Evolutionary conservation across 306 rosid species (phyloP), one percentile per base, ranked within the genome.

Genomic region (Corylus heterophylla): DNA sequence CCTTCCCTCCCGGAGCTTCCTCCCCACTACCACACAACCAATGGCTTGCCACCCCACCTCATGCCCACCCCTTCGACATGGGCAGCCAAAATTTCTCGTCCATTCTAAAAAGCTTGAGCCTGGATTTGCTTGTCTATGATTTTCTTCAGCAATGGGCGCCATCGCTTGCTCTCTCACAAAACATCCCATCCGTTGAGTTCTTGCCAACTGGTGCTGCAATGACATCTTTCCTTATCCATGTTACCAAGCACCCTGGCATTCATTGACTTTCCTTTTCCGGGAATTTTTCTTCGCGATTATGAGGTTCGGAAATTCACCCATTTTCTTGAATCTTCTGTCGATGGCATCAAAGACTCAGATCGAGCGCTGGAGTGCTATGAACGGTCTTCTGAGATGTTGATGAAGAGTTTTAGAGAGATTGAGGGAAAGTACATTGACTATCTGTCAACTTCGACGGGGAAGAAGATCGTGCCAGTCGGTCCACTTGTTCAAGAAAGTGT

Each of bases 111-210:
- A 49, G 49, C 61, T 63, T 81, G 12, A 2, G 18, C n/a, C 86
- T 82, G 1, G 79, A 79, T 71, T 64, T 85, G 69, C 72, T 85
- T 29, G 76, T 85, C 0, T 82, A 82, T 45, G 88, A 79, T 74
- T 71, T 47, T 67, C 55, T 85, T 31, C 86, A 78, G 11, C 82
- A 78, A 0, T 82, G 86, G 86, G 89, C 86, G 4, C 84, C 83
- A 2, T 35, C 27, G 0, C 6, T 73, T 0, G 86, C 88, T 8
- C 76, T 64, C 17, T 72, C 63, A 3, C 76, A 42, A 18, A 74
- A 80, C 16, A 80, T 82, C 29, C 83, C 82, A 1, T 52, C 83
- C 1, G 69, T 86, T 64, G 35, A 51, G 27, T 82, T 76, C 70
- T 25, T 66, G 35, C 50, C 71, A 7, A 12, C 58, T 8, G 49